These are phyloP conservation scores for Mycena rosella DNA, from an alignment of 768 basidiomycete species.

Conservation along the genomic window DNA sequence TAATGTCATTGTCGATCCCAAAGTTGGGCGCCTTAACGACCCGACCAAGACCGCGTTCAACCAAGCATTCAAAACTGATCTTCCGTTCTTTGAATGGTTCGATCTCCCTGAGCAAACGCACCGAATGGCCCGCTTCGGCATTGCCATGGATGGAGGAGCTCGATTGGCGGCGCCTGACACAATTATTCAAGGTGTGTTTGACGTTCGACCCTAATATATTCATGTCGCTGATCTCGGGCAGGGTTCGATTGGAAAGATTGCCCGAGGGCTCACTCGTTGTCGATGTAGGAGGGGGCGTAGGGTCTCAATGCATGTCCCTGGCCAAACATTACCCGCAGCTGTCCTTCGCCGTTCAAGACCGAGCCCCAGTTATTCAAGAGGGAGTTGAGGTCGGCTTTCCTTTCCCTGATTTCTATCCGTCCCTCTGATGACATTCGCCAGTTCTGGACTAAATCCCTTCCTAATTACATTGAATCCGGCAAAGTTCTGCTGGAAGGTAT, in stretches of 20 bases:
- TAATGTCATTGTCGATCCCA: not conserved
- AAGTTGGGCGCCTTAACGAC: not conserved
- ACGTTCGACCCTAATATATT: not conserved
- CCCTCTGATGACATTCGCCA: not conserved
- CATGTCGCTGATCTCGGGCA: not conserved
- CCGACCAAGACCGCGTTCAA: not conserved
- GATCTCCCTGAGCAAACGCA: not conserved
- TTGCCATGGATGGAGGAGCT: not conserved
- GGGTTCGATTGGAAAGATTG: not conserved
- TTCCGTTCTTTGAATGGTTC: not conserved
- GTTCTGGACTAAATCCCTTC: not conserved
- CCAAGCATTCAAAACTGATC: not conserved
- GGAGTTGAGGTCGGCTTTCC: not conserved
- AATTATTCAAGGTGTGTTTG: not conserved
- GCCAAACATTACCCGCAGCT: not conserved
- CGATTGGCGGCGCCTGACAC: not conserved
- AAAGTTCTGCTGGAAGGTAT: not conserved
- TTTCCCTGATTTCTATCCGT: not conserved
- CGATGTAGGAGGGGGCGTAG: not conserved
- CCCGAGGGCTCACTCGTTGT: not conserved
- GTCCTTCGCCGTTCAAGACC: not conserved
- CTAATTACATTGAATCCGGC: slow-evolving; percentile 8
- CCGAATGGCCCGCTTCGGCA: not conserved
- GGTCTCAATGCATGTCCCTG: not conserved
- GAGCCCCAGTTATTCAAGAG: not conserved